phyloP scores from a whole-genome alignment of 2,329 filamentous ascomycete species.

The Alternaria conjuncta region DNA sequence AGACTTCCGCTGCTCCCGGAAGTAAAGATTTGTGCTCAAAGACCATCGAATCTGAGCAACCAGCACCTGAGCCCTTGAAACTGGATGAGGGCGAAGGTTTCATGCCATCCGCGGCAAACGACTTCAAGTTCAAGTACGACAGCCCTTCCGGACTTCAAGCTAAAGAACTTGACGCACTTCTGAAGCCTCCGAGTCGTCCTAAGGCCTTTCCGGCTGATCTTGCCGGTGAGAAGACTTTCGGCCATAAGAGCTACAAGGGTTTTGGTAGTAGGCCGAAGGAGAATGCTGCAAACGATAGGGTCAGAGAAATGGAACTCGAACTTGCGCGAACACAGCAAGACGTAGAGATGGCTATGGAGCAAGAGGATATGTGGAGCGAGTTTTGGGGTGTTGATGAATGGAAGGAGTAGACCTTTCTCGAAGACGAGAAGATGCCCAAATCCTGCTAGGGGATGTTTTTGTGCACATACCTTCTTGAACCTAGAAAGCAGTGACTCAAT shows the following conservation, averaged over 20 bases:
- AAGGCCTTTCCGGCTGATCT: not conserved
- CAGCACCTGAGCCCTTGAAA: not conserved
- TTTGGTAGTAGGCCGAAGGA: not conserved
- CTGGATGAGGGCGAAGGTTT: not conserved
- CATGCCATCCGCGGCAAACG: slow-evolving; percentile 4
- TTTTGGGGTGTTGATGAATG: not conserved
- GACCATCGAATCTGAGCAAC: not conserved
- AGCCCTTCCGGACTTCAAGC: slow-evolving; percentile 4
- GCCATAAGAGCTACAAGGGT: not conserved
- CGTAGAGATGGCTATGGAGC: not conserved
- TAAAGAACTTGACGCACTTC: not conserved
- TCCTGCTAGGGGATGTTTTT: too few species aligned
- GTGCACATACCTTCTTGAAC: not conserved
- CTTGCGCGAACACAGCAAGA: not conserved
- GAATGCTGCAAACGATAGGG: not conserved
- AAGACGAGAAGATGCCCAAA: not conserved
- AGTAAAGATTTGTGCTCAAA: not conserved
- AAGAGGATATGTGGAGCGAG: not conserved
- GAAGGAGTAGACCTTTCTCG: not conserved
- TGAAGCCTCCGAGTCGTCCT: not conserved
- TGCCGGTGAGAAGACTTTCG: not conserved
- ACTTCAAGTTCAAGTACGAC: slow-evolving; percentile 7
- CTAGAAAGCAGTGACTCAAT: not conserved
- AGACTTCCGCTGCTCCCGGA: not conserved
- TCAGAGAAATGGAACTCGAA: not conserved